A percentile compares a stretch with the other conserved stretches of the same genome.
These are phyloP conservation scores for Dendrobium officinale DNA, from an alignment of 106 monocot species.

Conservation along the genomic window DNA sequence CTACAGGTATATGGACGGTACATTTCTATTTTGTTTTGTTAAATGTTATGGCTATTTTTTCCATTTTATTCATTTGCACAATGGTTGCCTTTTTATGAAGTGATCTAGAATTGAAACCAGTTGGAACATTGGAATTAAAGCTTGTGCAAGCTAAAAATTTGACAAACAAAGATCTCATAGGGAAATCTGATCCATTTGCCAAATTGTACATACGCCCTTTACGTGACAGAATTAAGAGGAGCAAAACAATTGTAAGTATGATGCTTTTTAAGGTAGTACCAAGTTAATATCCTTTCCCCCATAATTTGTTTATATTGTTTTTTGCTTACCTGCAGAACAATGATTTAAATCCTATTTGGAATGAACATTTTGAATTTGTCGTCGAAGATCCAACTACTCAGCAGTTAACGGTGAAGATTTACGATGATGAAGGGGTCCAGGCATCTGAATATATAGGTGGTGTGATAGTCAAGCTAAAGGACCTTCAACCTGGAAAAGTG, in stretches of 20 bases:
- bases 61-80: background rate
- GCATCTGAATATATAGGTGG: constrained; percentile 76
- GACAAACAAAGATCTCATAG: constrained; percentile 89
- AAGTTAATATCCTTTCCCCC: background rate
- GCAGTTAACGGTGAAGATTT: constrained; percentile 67
- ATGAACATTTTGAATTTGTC: constrained; percentile 86
- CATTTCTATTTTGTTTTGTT: background rate
- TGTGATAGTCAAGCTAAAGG: constrained; percentile 47
- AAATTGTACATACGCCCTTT: constrained; percentile 70
- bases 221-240: constrained; percentile 69
- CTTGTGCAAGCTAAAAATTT: constrained; percentile 80
- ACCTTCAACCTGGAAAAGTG: constrained; percentile 87
- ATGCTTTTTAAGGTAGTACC: background rate
- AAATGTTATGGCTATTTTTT: background rate
- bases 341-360: constrained; percentile 98
- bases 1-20: constrained; percentile 50
- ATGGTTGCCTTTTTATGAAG: constrained; percentile 19
- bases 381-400: constrained; percentile 92
- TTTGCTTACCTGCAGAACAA: constrained; percentile 60
- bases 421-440: constrained; percentile 95
- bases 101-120: constrained; percentile 86
- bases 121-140: constrained; percentile 80
- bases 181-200: constrained; percentile 97
- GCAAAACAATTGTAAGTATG: constrained; percentile 82
- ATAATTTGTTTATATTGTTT: background rate